Conservation (phyloP, 306 rosid species). For the Purshia tridentata region DNA sequence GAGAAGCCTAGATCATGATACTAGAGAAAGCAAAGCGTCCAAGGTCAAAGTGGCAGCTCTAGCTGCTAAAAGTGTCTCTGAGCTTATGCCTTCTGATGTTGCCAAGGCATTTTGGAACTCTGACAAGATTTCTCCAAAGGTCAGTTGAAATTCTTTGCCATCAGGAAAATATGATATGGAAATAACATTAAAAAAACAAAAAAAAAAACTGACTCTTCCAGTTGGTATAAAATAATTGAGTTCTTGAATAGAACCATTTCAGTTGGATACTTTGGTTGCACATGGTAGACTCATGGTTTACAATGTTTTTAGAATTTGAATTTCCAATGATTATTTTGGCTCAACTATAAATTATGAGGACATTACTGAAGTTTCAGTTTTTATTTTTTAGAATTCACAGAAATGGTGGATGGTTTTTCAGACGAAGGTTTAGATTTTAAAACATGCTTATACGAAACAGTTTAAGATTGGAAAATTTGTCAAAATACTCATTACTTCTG, state of each 20-base stretch:
- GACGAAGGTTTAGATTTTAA: not conserved
- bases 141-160: constrained; percentile 37
- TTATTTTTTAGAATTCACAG: not conserved
- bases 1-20: constrained; percentile 56
- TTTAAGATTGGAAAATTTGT: not conserved
- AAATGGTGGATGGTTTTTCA: not conserved
- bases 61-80: constrained; percentile 77
- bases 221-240: not conserved
- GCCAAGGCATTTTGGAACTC: constrained; percentile 85
- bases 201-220: not conserved
- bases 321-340: not conserved
- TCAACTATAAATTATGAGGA: not conserved
- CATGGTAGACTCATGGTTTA: not conserved
- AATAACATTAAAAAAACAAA: not conserved
- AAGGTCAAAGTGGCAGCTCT: constrained; percentile 78
- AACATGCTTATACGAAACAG: not conserved
- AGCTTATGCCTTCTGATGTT: constrained; percentile 94
- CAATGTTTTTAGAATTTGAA: not conserved
- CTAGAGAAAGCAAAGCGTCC: constrained; percentile 53
- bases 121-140: constrained; percentile 90
- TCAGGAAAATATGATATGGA: not conserved
- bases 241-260: not conserved
- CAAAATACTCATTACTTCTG: not conserved
- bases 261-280: not conserved
- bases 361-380: not conserved